Evolutionary conservation across 2,329 filamentous ascomycete genomes (phyloP).

Genomic region (Microcyclospora tardicrescens): DNA sequence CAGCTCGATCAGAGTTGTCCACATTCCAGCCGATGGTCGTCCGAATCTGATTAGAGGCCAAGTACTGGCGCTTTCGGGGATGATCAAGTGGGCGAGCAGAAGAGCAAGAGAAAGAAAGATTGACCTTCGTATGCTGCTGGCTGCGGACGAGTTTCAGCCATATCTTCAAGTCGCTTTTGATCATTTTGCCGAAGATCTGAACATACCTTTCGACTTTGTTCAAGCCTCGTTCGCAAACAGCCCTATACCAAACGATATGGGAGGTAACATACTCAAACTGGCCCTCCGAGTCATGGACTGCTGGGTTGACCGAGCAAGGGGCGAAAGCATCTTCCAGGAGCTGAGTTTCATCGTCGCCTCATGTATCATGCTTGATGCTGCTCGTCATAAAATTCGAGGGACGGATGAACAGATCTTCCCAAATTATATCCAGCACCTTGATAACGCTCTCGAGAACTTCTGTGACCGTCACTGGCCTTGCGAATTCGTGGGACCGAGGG

Average conservation of each 20-base stretch:
- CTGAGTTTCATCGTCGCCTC: constrained; percentile 34
- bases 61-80: constrained; percentile 28
- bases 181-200: constrained; percentile 30
- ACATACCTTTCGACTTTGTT: constrained; percentile 37
- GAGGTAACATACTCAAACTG: constrained; percentile 33
- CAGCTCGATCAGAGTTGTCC: constrained; percentile 30
- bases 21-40: constrained; percentile 31
- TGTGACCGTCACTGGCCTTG: constrained; percentile 19
- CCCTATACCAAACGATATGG: constrained; percentile 32
- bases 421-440: constrained; percentile 17
- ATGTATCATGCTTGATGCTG: constrained; percentile 33
- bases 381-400: constrained; percentile 1
- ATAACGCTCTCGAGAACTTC: constrained; percentile 28
- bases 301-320: constrained; percentile 9
- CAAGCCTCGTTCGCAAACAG: constrained; percentile 28
- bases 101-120: constrained; percentile 27
- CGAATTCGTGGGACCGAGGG: constrained; percentile 5
- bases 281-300: constrained; percentile 12
- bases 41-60: constrained; percentile 35
- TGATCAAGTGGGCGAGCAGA: constrained; percentile 25
- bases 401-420: constrained; percentile 15
- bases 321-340: constrained; percentile 24
- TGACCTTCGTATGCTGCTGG: constrained; percentile 31
- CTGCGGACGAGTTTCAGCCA: constrained; percentile 29
- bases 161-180: constrained; percentile 36